These are phyloP conservation scores for Flaveria ramosissima DNA, from an alignment of 129 eudicot genomes.

Conservation along the genomic window DNA sequence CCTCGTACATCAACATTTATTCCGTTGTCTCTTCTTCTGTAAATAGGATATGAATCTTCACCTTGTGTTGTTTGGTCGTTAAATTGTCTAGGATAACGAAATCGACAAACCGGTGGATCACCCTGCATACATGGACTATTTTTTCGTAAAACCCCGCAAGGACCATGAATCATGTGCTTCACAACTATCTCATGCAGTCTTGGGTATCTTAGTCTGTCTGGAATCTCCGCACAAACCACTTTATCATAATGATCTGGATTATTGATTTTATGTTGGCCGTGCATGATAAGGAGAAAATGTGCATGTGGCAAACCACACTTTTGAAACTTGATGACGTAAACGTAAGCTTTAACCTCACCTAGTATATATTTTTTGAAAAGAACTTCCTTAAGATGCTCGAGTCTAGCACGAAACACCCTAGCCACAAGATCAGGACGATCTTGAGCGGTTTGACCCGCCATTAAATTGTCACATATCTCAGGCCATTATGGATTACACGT, in stretches of 20 bases:
- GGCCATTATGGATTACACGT: neutral
- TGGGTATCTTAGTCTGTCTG: neutral
- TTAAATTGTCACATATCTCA: neutral
- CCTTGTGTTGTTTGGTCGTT: neutral
- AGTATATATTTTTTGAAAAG: slow-evolving; percentile 25
- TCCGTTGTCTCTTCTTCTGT: slow-evolving; percentile 24
- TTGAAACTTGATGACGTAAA: slow-evolving; percentile 24
- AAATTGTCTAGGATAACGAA: slow-evolving; percentile 13
- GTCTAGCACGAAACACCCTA: neutral
- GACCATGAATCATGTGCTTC: slow-evolving; percentile 41
- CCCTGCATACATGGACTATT: slow-evolving; percentile 14
- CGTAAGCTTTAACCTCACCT: slow-evolving; percentile 16
- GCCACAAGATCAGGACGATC: neutral
- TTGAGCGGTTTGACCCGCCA: neutral
- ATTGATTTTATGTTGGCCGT: neutral
- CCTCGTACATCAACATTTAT: neutral
- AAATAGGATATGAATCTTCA: slow-evolving; percentile 25
- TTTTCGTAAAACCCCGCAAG: slow-evolving; percentile 7
- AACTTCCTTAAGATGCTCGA: neutral
- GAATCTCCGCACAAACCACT: slow-evolving; percentile 21
- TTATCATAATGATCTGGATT: slow-evolving; percentile 11
- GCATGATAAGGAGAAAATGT: slow-evolving; percentile 1
- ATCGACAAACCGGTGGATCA: neutral
- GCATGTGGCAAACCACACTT: slow-evolving; percentile 18
- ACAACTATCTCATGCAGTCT: slow-evolving; percentile 13